Conservation (phyloP, 163 green algal species). For the Prototheca cutis region DNA sequence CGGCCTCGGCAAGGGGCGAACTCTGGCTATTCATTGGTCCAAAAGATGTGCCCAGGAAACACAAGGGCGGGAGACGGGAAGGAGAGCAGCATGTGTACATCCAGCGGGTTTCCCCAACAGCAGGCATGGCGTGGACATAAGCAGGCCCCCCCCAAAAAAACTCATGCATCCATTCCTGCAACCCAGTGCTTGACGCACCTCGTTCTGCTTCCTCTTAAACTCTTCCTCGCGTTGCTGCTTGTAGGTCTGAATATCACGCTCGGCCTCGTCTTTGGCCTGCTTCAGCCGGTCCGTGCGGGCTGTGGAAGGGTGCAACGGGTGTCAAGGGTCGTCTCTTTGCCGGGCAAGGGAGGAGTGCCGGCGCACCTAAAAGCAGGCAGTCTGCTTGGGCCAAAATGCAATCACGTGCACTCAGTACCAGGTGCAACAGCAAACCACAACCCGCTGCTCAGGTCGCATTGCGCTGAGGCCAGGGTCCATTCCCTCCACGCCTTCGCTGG, state of each 20-base stretch:
- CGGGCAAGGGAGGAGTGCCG: too few relatives aligned
- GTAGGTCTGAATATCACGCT: conserved; percentile 73
- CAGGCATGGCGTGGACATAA: too few relatives aligned
- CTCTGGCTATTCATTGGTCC: too few relatives aligned
- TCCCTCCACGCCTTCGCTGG: neutral
- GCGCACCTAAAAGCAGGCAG: too few relatives aligned
- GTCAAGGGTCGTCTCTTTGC: neutral
- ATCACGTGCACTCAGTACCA: neutral
- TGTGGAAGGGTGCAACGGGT: conserved; percentile 12
- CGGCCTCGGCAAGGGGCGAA: too few relatives aligned
- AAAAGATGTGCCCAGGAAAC: too few relatives aligned
- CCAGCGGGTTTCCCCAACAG: too few relatives aligned
- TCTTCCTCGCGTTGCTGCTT: conserved; percentile 62
- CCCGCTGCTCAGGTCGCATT: too few relatives aligned
- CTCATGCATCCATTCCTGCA: neutral
- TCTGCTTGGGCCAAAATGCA: too few relatives aligned
- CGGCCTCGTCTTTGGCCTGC: conserved; percentile 78
- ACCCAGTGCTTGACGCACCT: neutral
- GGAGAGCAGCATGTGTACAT: too few relatives aligned
- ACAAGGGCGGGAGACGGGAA: too few relatives aligned
- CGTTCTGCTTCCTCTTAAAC: conserved; percentile 52
- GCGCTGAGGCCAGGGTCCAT: neutral
- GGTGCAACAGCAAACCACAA: too few relatives aligned
- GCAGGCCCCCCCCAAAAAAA: neutral
- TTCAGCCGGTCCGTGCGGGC: conserved; percentile 70